Evolutionary conservation across 352 stramenopile species (phyloP).

Genomic region (Phytophthora pistaciae): DNA sequence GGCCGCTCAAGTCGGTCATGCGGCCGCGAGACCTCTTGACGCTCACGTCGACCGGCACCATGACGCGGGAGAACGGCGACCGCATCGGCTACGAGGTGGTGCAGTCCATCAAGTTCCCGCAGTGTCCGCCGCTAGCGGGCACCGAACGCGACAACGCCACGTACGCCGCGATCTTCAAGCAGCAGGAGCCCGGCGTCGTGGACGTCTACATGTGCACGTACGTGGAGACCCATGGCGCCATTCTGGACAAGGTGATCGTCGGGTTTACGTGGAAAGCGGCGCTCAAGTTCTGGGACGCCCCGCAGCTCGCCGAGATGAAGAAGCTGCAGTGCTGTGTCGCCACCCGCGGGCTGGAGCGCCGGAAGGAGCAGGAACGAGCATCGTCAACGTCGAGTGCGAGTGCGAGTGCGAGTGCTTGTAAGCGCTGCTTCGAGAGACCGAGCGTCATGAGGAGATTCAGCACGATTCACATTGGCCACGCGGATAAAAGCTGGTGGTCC

Average conservation of each 20-base stretch:
- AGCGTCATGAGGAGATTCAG: constrained; percentile 12
- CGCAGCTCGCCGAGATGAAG: constrained; percentile 29
- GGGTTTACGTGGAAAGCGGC: constrained; percentile 22
- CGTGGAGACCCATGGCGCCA: constrained; percentile 15
- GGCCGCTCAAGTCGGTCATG: constrained; percentile 34
- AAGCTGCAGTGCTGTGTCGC: constrained; percentile 33
- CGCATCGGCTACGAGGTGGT: constrained; percentile 55
- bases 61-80: constrained; percentile 41
- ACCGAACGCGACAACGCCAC: constrained; percentile 21
- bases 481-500: constrained; percentile 3
- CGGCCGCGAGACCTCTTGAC: constrained; percentile 44
- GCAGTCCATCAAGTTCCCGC: constrained; percentile 43
- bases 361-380: constrained; percentile 11
- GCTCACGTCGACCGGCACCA: constrained; percentile 38
- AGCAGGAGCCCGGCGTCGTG: constrained; percentile 25
- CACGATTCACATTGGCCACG: neutral
- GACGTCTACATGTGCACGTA: constrained; percentile 32
- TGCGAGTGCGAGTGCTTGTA: constrained; percentile 10
- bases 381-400: neutral
- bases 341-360: constrained; percentile 8
- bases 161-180: constrained; percentile 37
- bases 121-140: constrained; percentile 28
- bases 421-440: constrained; percentile 13
- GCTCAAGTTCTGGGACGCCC: constrained; percentile 22
- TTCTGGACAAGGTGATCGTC: constrained; percentile 25